phyloP scores from a whole-genome alignment of 495 filamentous ascomycete species.

The Neurospora sp. region DNA sequence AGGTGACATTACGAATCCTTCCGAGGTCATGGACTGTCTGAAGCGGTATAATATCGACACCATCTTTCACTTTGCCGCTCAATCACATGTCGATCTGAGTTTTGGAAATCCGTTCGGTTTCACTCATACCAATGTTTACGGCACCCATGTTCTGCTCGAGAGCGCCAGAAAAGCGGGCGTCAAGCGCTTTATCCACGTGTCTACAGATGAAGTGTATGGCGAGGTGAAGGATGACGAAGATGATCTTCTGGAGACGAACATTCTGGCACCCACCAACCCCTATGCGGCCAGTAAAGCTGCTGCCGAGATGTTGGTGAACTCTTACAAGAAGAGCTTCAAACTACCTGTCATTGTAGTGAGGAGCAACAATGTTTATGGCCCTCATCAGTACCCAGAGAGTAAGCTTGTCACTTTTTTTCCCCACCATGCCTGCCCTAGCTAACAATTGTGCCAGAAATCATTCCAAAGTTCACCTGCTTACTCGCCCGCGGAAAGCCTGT shows the following conservation, averaged over 20 bases:
- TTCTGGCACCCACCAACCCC: constrained; percentile 63
- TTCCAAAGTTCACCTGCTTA: constrained; percentile 61
- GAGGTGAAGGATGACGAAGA: constrained; percentile 54
- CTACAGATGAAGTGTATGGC: constrained; percentile 71
- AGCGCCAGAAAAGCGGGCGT: constrained; percentile 52
- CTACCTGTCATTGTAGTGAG: constrained; percentile 61
- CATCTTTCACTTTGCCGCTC: constrained; percentile 67
- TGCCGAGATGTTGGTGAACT: constrained; percentile 70
- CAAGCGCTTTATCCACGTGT: constrained; percentile 59
- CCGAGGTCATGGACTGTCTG: constrained; percentile 49
- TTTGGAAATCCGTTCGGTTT: constrained; percentile 65
- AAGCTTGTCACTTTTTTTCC: constrained; percentile 13
- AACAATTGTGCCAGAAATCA: constrained; percentile 46
- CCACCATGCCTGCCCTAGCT: not conserved
- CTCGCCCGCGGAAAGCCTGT: constrained; percentile 48
- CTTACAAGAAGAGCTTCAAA: constrained; percentile 62
- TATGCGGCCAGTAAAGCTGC: constrained; percentile 72
- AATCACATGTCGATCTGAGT: constrained; percentile 62
- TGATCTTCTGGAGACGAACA: constrained; percentile 50
- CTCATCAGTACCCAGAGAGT: constrained; percentile 74
- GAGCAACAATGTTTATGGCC: constrained; percentile 72
- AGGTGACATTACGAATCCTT: constrained; percentile 56
- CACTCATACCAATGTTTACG: constrained; percentile 60
- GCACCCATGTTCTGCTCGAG: constrained; percentile 64
- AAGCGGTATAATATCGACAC: constrained; percentile 57